Percentiles rank a stretch among this genome's conserved stretches.
Evolutionary conservation across 352 stramenopile species (phyloP).

Genomic region (Phytophthora tubulina): DNA sequence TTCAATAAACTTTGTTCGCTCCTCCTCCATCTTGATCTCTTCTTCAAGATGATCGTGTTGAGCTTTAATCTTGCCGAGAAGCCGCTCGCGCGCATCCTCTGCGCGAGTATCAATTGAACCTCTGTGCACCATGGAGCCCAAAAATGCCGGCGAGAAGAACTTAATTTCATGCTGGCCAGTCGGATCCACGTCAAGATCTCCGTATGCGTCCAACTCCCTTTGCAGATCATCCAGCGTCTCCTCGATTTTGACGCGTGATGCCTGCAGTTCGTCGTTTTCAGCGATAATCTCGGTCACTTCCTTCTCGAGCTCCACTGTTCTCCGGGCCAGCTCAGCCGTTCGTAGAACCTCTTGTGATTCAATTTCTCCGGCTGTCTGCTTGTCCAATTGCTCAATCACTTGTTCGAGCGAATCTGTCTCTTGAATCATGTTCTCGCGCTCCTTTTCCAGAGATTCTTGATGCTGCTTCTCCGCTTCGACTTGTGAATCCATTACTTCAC

Average conservation of each 20-base stretch:
- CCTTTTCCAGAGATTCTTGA: slow-evolving; percentile 61
- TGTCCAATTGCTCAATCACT: slow-evolving; percentile 69
- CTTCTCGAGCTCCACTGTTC: slow-evolving; percentile 69
- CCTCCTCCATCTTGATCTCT: slow-evolving; percentile 71
- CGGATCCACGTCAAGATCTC: slow-evolving; percentile 59
- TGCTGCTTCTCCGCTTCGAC: slow-evolving; percentile 57
- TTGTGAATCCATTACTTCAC: slow-evolving; percentile 57
- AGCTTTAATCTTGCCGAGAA: slow-evolving; percentile 68
- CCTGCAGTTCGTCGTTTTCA: slow-evolving; percentile 75
- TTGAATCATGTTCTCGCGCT: slow-evolving; percentile 63
- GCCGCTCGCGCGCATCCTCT: slow-evolving; percentile 63
- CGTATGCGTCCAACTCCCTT: slow-evolving; percentile 72
- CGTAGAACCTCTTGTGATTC: slow-evolving; percentile 74
- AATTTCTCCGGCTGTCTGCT: slow-evolving; percentile 63
- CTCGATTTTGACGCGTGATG: slow-evolving; percentile 60
- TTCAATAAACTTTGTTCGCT: slow-evolving; percentile 60
- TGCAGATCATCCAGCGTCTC: slow-evolving; percentile 66
- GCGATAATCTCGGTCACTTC: slow-evolving; percentile 77
- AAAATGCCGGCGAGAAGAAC: slow-evolving; percentile 75
- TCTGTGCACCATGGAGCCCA: slow-evolving; percentile 66
- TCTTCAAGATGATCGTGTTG: slow-evolving; percentile 63
- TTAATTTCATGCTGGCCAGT: slow-evolving; percentile 61
- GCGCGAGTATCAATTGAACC: slow-evolving; percentile 72
- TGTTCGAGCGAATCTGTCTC: slow-evolving; percentile 64
- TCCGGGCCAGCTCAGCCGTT: slow-evolving; percentile 60